These are phyloP conservation scores for Fusarium luffae DNA, from an alignment of 2,329 filamentous ascomycete species.

Conservation along the genomic window DNA sequence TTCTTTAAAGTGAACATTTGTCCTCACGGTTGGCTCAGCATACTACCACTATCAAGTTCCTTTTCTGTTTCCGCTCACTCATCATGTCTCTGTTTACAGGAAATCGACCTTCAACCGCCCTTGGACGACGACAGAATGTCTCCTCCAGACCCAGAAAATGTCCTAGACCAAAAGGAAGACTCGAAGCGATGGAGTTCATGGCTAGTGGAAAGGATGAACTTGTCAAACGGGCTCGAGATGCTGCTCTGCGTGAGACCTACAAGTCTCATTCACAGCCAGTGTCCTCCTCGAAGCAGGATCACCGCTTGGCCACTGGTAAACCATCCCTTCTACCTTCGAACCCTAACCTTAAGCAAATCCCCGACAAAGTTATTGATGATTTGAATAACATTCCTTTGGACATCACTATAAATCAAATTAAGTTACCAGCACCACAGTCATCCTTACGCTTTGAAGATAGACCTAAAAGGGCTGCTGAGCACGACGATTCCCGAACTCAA, in stretches of 20 bases:
- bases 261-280: neutral
- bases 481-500: neutral
- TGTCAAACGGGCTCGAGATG: neutral
- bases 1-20: neutral
- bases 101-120: neutral
- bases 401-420: neutral
- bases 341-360: neutral
- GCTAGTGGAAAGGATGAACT: neutral
- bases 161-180: slow-evolving; percentile 2
- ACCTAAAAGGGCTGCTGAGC: neutral
- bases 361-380: neutral
- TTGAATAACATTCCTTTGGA: neutral
- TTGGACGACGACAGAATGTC: neutral
- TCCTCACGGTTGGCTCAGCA: neutral
- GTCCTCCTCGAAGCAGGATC: neutral
- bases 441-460: neutral
- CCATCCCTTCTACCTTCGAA: neutral
- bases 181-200: neutral
- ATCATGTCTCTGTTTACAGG: neutral
- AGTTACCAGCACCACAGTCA: neutral
- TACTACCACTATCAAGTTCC: neutral
- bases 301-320: neutral
- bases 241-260: slow-evolving; percentile 1
- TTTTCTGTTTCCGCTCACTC: neutral
- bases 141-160: slow-evolving; percentile 1